Conservation (phyloP, 352 stramenopile species). For the Phytopythium boreale region DNA sequence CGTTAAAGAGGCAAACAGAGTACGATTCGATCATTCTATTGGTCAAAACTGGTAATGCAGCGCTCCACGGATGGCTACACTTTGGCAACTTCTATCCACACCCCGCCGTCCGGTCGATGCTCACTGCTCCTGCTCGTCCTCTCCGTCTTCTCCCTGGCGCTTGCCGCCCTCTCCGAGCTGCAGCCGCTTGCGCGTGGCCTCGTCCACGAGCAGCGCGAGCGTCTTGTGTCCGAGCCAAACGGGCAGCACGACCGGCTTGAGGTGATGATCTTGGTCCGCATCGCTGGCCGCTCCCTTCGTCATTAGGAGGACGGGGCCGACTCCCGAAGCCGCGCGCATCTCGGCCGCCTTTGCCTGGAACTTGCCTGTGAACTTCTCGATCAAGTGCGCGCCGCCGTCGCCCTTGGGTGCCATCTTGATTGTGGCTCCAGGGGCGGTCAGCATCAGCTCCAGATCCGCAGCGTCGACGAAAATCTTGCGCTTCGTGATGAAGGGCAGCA, state of each 20-base stretch:
- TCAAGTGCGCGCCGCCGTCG: conserved; percentile 22
- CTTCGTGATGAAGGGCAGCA: conserved; percentile 85
- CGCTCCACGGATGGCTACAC: conserved; percentile 3
- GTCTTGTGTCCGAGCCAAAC: conserved; percentile 53
- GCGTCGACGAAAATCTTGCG: conserved; percentile 23
- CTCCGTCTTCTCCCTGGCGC: background rate
- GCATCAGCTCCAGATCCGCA: conserved; percentile 19
- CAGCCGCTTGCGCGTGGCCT: conserved; percentile 43
- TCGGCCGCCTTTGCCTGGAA: conserved; percentile 27
- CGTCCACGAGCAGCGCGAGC: conserved; percentile 52
- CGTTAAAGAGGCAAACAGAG: background rate
- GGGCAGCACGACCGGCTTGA: conserved; percentile 31
- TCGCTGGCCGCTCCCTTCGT: conserved; percentile 10
- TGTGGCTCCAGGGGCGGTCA: conserved; percentile 16
- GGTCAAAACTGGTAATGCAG: background rate
- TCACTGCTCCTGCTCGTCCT: background rate
- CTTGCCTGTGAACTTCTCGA: conserved; percentile 27
- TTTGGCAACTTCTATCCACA: background rate
- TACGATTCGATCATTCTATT: background rate
- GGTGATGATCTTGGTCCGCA: background rate
- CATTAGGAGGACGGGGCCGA: conserved; percentile 42
- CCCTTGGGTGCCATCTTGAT: conserved; percentile 8
- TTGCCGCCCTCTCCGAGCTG: background rate
- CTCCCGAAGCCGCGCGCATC: conserved; percentile 31
- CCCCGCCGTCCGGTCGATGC: background rate